Evolutionary conservation across 805 yeast species (phyloP).

Genomic region (Saccharomycopsis javanensis): DNA sequence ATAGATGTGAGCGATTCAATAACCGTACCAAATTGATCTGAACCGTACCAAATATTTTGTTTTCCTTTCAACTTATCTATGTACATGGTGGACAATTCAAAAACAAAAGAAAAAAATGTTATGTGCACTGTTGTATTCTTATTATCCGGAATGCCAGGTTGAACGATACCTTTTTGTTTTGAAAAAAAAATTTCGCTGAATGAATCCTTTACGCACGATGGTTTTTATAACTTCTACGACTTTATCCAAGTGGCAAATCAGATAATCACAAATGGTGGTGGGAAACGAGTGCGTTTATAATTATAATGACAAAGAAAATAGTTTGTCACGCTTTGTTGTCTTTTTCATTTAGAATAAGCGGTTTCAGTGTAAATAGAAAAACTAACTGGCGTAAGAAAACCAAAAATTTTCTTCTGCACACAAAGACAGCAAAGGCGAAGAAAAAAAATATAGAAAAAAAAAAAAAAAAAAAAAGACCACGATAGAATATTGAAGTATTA

Average conservation of each 20-base stretch:
- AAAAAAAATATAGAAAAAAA: too few species aligned
- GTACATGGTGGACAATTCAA: too few species aligned
- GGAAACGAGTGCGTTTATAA: background rate
- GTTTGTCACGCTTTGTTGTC: background rate
- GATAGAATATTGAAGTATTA: background rate
- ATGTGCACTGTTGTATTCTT: background rate
- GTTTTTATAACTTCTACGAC: too few species aligned
- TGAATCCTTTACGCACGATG: background rate
- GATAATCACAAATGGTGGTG: background rate
- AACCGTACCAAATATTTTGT: background rate
- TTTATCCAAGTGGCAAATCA: background rate
- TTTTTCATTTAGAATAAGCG: too few species aligned
- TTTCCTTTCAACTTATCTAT: too few species aligned
- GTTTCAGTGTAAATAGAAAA: too few species aligned
- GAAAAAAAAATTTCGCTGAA: background rate
- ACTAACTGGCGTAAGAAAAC: background rate
- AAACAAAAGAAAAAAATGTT: too few species aligned
- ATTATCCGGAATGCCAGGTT: too few species aligned
- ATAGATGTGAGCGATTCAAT: too few species aligned
- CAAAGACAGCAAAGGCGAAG: too few species aligned
- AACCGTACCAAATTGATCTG: background rate
- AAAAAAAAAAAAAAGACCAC: background rate
- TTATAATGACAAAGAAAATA: background rate
- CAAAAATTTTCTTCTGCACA: conserved; percentile 1
- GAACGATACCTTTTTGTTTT: too few species aligned